Evolutionary conservation across 1,284 basidiomycete genomes (phyloP).

Genomic region (Naganishia albida): DNA sequence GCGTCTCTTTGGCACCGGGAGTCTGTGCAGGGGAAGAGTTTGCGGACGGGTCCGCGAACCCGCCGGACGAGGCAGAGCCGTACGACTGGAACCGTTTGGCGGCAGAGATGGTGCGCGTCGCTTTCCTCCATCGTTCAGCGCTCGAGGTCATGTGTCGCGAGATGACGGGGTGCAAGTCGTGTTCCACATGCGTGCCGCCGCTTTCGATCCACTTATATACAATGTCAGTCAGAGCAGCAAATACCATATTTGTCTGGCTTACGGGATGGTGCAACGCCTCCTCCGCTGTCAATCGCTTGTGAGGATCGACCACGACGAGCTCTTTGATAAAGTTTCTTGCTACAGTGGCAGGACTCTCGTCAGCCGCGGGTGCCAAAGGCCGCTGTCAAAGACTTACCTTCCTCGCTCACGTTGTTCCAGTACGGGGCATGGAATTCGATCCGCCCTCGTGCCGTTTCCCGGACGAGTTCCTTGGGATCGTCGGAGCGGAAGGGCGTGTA

Average conservation of each 20-base stretch:
- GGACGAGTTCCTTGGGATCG: slow-evolving; percentile 71
- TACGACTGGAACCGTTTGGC: slow-evolving; percentile 27
- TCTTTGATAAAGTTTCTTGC: slow-evolving; percentile 82
- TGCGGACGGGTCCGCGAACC: slow-evolving; percentile 4
- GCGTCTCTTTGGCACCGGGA: neutral
- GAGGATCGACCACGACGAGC: slow-evolving; percentile 73
- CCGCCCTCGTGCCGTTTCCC: slow-evolving; percentile 78
- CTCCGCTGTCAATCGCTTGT: slow-evolving; percentile 69
- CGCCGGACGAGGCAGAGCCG: slow-evolving; percentile 17
- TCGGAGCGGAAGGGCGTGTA: slow-evolving; percentile 91
- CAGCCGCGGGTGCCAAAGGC: neutral
- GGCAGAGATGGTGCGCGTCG: slow-evolving; percentile 20
- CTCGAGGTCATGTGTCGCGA: slow-evolving; percentile 66
- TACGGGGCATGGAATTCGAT: slow-evolving; percentile 90
- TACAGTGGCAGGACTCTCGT: slow-evolving; percentile 41
- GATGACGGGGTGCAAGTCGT: slow-evolving; percentile 69
- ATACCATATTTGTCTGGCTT: neutral
- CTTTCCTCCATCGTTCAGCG: slow-evolving; percentile 18
- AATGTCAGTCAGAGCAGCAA: neutral
- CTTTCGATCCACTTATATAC: slow-evolving; percentile 57
- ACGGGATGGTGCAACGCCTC: slow-evolving; percentile 68
- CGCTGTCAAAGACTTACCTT: slow-evolving; percentile 58
- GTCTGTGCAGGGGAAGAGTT: slow-evolving; percentile 3
- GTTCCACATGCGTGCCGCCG: slow-evolving; percentile 52
- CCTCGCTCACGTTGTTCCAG: slow-evolving; percentile 82